These are phyloP conservation scores for Lithocarpus polystachyus DNA, from an alignment of 306 rosid species.

Conservation along the genomic window DNA sequence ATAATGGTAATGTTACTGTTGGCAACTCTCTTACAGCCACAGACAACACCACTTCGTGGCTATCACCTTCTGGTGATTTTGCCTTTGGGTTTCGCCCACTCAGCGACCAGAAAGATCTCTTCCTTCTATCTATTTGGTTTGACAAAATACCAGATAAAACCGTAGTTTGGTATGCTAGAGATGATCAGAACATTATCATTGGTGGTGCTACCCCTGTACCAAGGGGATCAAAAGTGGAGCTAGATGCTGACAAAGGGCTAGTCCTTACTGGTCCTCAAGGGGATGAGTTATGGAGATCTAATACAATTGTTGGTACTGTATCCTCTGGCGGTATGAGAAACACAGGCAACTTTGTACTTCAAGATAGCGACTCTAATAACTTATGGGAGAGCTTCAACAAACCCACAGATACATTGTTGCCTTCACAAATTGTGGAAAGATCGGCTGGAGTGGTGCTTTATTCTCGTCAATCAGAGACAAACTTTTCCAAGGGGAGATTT, in stretches of 20 bases:
- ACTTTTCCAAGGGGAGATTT: constrained; percentile 40
- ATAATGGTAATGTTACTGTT: constrained; percentile 10
- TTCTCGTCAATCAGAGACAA: constrained; percentile 15
- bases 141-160: constrained; percentile 29
- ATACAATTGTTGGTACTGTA: background rate
- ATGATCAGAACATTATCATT: no score
- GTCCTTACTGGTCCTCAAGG: constrained; percentile 31
- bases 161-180: constrained; percentile 46
- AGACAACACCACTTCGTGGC: constrained; percentile 31
- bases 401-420: constrained; percentile 48
- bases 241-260: constrained; percentile 25
- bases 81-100: constrained; percentile 48
- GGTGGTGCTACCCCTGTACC: constrained; percentile 31
- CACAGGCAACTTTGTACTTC: constrained; percentile 46
- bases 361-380: background rate
- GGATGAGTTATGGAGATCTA: constrained; percentile 21
- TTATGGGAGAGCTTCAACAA: constrained; percentile 48
- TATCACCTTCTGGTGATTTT: constrained; percentile 57
- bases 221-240: constrained; percentile 37
- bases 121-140: constrained; percentile 56
- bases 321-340: constrained; percentile 26
- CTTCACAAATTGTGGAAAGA: constrained; percentile 29
- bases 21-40: constrained; percentile 36
- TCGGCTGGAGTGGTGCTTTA: constrained; percentile 19
- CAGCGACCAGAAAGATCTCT: background rate